Evolutionary conservation across 768 basidiomycete species (phyloP), one percentile per base, ranked within the genome.

Genomic region (Roridomyces roridus): DNA sequence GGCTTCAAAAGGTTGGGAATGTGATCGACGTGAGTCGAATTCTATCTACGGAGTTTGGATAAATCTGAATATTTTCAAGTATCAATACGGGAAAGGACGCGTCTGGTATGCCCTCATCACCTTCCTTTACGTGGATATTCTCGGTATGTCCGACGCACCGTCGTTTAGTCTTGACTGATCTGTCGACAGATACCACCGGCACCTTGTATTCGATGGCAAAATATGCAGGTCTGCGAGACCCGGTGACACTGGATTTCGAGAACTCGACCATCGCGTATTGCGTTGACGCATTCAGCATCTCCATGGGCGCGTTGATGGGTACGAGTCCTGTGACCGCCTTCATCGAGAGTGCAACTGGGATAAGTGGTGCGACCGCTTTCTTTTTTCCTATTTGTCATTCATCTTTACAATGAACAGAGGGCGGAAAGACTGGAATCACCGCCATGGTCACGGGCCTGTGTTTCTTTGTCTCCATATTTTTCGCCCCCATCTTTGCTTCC

Each of bases 161-260:
- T 31, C n/a, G n/a, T n/a, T n/a, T n/a, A n/a, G 17, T 17, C 24
- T 36, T 44, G 21, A 35, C 24, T 46, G 17, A 55, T 28, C 17
- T 47, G 54, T 18, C 18, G 37, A 50, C 58, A 80, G 80, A 82
- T 68, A 82, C 80, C 57, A 82, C 82, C 58, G 81, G 92, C 66
- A 94, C 92, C 9, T 76, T 95, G 5, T 93, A 94, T 69, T 89
- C 92, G 35, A 94, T 95, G 92, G 90, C 91, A 48, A 92, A 90
- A 69, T 94, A 94, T 60, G 91, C 92, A 6, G 91, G 90, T 17
- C 80, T 95, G 2, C 90, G 91, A 43, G 88, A 94, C 66, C 88
- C 88, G 1, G 83, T 91, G 12, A 93, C 92, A 23, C 77, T 92
- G 54, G 92, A 95, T 69, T 95, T 95, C 63, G 92, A 95, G 73